Base-by-base conservation (phyloP, 345 rosid genomes). In the Erucastrum elatum region DNA sequence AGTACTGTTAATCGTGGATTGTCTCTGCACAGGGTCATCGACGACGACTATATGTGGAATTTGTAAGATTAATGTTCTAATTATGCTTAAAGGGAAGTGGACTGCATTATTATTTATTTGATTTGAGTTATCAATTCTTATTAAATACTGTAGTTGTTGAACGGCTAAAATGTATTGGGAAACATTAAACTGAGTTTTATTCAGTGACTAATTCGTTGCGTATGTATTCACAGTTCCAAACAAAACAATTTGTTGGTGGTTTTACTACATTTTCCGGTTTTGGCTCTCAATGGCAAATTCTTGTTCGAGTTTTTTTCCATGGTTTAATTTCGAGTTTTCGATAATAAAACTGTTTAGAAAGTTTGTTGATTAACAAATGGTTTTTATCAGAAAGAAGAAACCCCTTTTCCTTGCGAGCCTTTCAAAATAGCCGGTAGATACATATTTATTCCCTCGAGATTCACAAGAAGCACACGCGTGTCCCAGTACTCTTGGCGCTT, bases 381-480 rank as follows among this genome's bases (percentile, higher is more conserved):
- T 49, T 35, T 35, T 8, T 16, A 34, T 35, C 49, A 16, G 68
- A 64, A 64, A 64, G 46, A 31, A 64, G 3, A 34, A n/a, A 31
- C 2, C 49, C 4, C 15, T 34, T 64, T 34, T 15, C 0, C 29
- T 34, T 64, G 2, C 68, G 12, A 34, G 8, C 8, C 68, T 35
- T 64, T 64, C n/a, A 26, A 26, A 58, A 25, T 12, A 64, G 16
- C 16, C 5, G 16, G 8, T n/a, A 6, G 63, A 46, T 62, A 30
- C 39, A 3, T 10, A 33, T 31, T 68, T 27, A 53, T 71, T 67
- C 56, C 15, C 37, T 25, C 12, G 35, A 72, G 69, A 74, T 29
- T 62, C 61, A 62, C 13, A 68, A 8, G 35, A 29, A 34, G 4
- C n/a, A 63, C 79, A 74, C 71, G 71, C 58, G 71, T 80, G n/a